Percentiles rank a stretch among this genome's conserved stretches.
Evolutionary conservation across 2,329 filamentous ascomycete species (phyloP).

Genomic region (Colletotrichum kahawae): DNA sequence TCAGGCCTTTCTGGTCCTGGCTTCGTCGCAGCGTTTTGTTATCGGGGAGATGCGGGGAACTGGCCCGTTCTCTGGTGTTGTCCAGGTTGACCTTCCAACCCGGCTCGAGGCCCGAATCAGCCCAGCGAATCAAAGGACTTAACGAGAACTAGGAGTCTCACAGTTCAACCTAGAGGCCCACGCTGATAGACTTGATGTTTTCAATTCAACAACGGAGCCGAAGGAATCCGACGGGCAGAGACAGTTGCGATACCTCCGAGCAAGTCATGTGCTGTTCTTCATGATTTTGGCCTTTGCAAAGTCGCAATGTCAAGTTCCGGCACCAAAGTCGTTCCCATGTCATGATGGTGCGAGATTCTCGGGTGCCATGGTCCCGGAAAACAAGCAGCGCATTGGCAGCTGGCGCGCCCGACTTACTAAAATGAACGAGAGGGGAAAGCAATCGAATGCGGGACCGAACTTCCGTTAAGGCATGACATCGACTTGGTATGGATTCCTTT

Average conservation of each 20-base stretch:
- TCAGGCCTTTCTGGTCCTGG: not conserved
- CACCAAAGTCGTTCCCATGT: not conserved
- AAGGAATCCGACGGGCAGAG: not conserved
- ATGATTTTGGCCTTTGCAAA: not conserved
- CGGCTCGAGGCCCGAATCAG: not conserved
- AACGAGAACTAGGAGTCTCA: not conserved
- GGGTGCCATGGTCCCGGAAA: not conserved
- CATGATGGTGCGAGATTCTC: not conserved
- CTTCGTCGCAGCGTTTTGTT: not conserved
- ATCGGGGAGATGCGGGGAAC: not conserved
- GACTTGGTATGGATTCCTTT: not conserved
- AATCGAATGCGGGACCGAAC: not conserved
- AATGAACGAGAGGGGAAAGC: not conserved
- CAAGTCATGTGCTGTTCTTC: not conserved
- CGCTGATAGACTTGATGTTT: not conserved
- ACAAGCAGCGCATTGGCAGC: not conserved
- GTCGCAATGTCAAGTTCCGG: not conserved
- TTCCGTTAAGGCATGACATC: not conserved
- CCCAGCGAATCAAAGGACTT: not conserved
- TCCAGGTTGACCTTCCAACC: not conserved
- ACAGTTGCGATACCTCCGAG: not conserved
- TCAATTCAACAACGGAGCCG: not conserved
- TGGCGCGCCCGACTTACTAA: not conserved
- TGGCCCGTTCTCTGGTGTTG: not conserved
- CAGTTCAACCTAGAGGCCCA: not conserved